Base-by-base conservation (phyloP, 495 filamentous ascomycete species). In the Lentithecium fluviatile region DNA sequence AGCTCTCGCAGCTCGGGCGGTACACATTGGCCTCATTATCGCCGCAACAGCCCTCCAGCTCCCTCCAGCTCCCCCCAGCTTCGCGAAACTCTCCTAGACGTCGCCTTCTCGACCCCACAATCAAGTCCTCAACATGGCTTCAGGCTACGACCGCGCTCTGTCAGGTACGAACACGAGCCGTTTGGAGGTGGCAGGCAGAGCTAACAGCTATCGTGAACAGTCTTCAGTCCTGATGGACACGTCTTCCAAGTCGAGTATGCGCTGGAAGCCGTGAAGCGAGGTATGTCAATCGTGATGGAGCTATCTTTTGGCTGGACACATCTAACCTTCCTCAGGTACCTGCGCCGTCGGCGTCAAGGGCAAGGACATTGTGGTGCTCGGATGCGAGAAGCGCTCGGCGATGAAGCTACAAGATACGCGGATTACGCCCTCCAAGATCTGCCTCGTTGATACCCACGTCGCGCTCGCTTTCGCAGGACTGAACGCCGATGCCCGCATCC, bases 181-280 rank as follows among this genome's bases (percentile, higher is more conserved):
- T 66, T 20, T 52, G 15, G 25, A 19, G 17, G 48, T 23, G n/a
- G 0, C 19, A 37, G 15, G 11, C 19, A 2, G 19, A 68, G 55
- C 65, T 68, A 59, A 68, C 45, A 23, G 38, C 24, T 54, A 7
- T 10, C 10, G 11, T 66, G 73, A 68, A 77, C 47, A 50, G 58
- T 62, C 49, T 71, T 69, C 66, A 97, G 93, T 80, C 94, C 94
- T 66, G 94, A 98, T 78, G 94, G 94, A 75, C 94, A 98, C 79
- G 93, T 98, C 67, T 97, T 98, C 81, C 94, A 98, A 76, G 94
- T 98, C 69, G 94, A 98, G 81, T 98, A 98, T 82, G 94, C 94
- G 57, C 88, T 95, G 62, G 94, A 98, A 81, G 94, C 94, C 55
- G 94, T 98, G 58, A 98, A 98, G 79, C 78, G 94, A 90, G 94